phyloP scores from a whole-genome alignment of 2,329 filamentous ascomycete genomes.

The Pleomassaria siparia region DNA sequence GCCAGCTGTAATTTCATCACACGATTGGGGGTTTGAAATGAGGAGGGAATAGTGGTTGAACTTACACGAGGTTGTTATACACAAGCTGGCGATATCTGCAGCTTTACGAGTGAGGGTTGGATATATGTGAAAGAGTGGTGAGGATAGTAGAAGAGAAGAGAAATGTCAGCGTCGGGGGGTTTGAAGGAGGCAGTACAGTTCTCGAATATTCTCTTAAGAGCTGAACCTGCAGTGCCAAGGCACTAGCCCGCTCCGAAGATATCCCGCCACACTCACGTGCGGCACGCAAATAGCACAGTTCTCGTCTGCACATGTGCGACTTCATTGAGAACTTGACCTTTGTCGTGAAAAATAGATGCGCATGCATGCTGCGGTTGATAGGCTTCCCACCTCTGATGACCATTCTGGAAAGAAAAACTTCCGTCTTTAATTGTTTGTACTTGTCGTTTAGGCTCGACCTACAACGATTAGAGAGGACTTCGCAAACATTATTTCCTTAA shows the following conservation, averaged over 20 bases:
- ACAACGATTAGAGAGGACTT: no score
- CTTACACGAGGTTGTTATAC: neutral
- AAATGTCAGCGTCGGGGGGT: slow-evolving; percentile 1
- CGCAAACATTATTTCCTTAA: no score
- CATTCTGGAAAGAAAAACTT: no score
- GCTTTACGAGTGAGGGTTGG: neutral
- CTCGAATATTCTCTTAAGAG: slow-evolving; percentile 32
- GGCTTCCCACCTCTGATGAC: no score
- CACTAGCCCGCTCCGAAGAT: slow-evolving; percentile 10
- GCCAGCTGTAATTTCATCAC: slow-evolving; percentile 66
- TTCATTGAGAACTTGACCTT: no score
- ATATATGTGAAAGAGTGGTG: no score
- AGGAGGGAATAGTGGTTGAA: neutral
- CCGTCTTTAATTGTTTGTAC: no score
- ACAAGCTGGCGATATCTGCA: neutral
- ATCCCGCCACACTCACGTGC: slow-evolving; percentile 3
- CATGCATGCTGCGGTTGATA: no score
- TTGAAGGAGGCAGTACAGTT: slow-evolving; percentile 12
- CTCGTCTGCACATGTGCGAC: no score
- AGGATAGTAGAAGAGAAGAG: slow-evolving; percentile 3
- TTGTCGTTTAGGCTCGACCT: no score
- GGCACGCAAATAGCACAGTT: no score
- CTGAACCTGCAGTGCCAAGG: slow-evolving; percentile 10
- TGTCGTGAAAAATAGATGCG: no score
- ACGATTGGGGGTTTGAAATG: slow-evolving; percentile 10